Base-by-base conservation (phyloP, 2,329 filamentous ascomycete genomes). In the Colletotrichum siamense region DNA sequence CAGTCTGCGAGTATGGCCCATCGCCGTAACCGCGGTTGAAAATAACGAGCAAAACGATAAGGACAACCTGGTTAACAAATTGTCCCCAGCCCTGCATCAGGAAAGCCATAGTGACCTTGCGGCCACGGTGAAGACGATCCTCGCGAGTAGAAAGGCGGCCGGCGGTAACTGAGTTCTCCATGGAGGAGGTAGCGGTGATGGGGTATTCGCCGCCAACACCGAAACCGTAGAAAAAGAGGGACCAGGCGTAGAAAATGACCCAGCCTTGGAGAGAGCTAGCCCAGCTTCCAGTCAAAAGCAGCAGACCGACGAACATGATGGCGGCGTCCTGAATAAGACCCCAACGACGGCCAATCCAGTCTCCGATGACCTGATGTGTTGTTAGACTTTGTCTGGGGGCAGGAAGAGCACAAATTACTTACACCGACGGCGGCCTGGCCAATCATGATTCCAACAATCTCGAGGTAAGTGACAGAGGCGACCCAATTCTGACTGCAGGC, bases 71-170 rank as follows among this genome's bases (percentile, higher is more conserved):
- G 91, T 99, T 99, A 88, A 95, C 89, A 84, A 98, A 95, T 86
- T 99, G 96, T 79, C 96, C 96, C 96, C 96, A 99, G 71, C 96
- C 96, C 86, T 99, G 96, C 96, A 99, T 98, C 86, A 99, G 86
- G 89, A 99, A 99, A 75, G 96, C 96, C 85, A 94, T 95, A 79
- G 96, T 98, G 83, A 98, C 96, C 86, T 98, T 98, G 82, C 96
- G 95, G 79, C 96, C 96, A 86, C 96, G 95, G 88, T 99, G 96
- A 69, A 99, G 92, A 83, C 96, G 95, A 84, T 99, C 96, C 70
- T 98, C 95, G 78, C 94, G 94, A 75, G 96, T 98, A 8, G 96
- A 98, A 70, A 98, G 87, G 84, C 94, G 96, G 77, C 96, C 96
- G 49, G 95, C 87, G n/a, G 95, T 92, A 62, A 96, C 94, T 18